Evolutionary conservation across 495 filamentous ascomycete species (phyloP), one percentile per base, ranked within the genome.

Genomic region (Saxophila tyrrhenica): DNA sequence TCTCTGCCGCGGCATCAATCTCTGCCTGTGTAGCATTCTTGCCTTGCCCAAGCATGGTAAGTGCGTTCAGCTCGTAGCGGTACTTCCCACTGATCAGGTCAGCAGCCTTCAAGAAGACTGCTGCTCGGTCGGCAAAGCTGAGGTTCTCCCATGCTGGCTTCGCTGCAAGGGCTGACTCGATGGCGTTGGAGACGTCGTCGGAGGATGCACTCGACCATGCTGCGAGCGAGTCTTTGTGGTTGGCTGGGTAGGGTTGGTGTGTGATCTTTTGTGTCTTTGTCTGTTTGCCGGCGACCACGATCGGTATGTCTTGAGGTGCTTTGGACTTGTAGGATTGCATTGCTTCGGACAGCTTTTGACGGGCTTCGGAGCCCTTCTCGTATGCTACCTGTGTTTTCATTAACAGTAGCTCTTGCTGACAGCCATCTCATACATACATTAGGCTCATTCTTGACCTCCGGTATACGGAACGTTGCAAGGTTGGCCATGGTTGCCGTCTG

Each of bases 21-120:
- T 96, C 89, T 19, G 89, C 89, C 68, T 96, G 89, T 87, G 87
- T 95, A 22, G 85, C 86, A 68, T 94, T 95, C 77, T 96, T 96
- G 58, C 89, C 89, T 69, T 96, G 89, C 25, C 89, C 89, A 21
- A 94, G 75, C 78, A 96, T 94, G 8, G 89, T 96, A 38, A 88
- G 78, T 7, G 90, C 89, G 84, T 94, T 90, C 52, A 96, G 73
- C 55, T 92, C 86, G 67, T 94, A 94, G 61, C 89, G 79, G 72
- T 96, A 95, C 69, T 95, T 95, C 56, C 79, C 82, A 32, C 86
- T 73, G 62, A 96, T 82, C 52, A 96, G 71, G 64, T 95, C 89
- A 11, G 89, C 89, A 1, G 89, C 89, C 72, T 94, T 94, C 43
- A 96, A 78, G 72, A 96, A 96, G 58, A 96, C 73, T 55, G 89